Percentiles rank a stretch among this genome's conserved stretches.
Evolutionary conservation across 2,329 filamentous ascomycete genomes (phyloP).

Genomic region (Epichloe bromicola): DNA sequence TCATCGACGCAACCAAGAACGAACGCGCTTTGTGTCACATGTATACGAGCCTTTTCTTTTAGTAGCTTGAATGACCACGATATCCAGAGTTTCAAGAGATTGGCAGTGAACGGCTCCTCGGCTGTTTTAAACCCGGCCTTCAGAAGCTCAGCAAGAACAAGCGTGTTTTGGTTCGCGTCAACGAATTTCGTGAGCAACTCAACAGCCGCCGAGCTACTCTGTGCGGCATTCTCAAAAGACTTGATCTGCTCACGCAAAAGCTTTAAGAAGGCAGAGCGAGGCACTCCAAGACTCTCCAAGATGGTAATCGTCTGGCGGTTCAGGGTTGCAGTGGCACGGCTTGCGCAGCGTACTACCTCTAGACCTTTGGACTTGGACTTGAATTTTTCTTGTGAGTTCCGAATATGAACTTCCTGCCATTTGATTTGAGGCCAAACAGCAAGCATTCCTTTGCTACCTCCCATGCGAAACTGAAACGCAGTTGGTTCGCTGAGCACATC

Average conservation of each 20-base stretch:
- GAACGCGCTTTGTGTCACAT: conserved; percentile 72
- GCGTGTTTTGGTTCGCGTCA: conserved; percentile 72
- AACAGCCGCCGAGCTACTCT: conserved; percentile 48
- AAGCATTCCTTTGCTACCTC: conserved; percentile 84
- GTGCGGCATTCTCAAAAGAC: conserved; percentile 58
- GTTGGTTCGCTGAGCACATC: conserved; percentile 52
- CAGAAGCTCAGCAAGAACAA: conserved; percentile 64
- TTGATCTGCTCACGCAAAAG: conserved; percentile 57
- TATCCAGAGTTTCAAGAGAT: conserved; percentile 71
- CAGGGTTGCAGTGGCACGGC: conserved; percentile 62
- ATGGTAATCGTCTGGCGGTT: conserved; percentile 86
- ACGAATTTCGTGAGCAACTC: conserved; percentile 59
- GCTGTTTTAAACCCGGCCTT: conserved; percentile 62
- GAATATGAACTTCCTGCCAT: conserved; percentile 59
- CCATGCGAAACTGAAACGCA: conserved; percentile 82
- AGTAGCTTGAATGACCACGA: conserved; percentile 81
- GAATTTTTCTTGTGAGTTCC: conserved; percentile 84
- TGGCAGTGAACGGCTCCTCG: conserved; percentile 69
- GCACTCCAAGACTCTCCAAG: conserved; percentile 65
- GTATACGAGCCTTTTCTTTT: conserved; percentile 83
- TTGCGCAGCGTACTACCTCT: conserved; percentile 75
- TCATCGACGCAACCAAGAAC: conserved; percentile 85
- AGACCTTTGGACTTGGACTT: conserved; percentile 54
- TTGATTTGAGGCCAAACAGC: conserved; percentile 57
- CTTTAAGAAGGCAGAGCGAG: conserved; percentile 48